Base-by-base conservation (phyloP, 129 eudicot genomes). In the Lactuca saligna region DNA sequence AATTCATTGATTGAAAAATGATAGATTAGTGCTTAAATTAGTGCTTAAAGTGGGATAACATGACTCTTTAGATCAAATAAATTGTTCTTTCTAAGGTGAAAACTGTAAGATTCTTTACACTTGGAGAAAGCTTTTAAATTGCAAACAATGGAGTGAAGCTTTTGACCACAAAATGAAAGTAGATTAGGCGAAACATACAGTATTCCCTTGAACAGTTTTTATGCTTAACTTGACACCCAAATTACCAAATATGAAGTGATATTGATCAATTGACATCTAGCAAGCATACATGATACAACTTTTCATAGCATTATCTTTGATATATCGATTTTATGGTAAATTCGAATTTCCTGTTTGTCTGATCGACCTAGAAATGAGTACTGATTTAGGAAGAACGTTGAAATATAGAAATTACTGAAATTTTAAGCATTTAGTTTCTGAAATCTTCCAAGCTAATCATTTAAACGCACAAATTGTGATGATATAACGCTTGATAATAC, bases 151-250 rank as follows among this genome's bases (percentile, higher is more conserved):
- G 16, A 62, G 56, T 17, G 63, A 60, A 51, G 6, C 50, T 50
- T 38, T 72, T 37, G 35, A 51, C 61, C 63, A 8, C 42, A 63
- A 63, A 70, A 58, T 4, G 41, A 63, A 58, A 9, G 65, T 41
- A 38, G 32, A 65, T 64, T 6, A 25, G 29, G 29, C 44, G 56
- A 65, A 65, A 25, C 25, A 42, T 46, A 64, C 39, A 65, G 39
- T 38, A 74, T 20, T 56, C 32, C 15, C 7, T 42, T 44, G 32
- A 73, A 73, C 65, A 57, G 32, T 39, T 65, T 65, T 64, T 11
- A 17, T 64, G 48, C 17, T 8, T n/a, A 63, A 55, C 46, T 10
- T 55, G 57, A 55, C 14, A 7, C 66, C 75, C 65, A 29, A 70
- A 70, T 13, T 57, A 17, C 54, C 14, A 60, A 61, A 33, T 10